Percentiles rank a stretch among this genome's conserved stretches.
These are phyloP conservation scores for Clarireedia monteithiana DNA, from an alignment of 2,329 filamentous ascomycete genomes.

Conservation along the genomic window DNA sequence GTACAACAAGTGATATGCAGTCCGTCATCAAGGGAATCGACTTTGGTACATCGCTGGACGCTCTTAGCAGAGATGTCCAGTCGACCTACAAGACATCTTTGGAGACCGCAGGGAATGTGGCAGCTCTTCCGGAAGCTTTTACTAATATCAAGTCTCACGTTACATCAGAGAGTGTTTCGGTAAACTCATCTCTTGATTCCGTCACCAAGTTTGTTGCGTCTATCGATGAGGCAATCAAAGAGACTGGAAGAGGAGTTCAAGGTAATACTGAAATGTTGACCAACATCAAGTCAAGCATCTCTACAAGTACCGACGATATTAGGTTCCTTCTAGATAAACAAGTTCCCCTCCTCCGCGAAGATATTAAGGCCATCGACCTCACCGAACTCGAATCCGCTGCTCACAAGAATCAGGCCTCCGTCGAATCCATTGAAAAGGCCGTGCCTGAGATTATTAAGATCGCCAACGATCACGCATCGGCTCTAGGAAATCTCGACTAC, in stretches of 20 bases:
- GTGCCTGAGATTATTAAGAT: constrained; percentile 6
- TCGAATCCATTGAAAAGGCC: constrained; percentile 9
- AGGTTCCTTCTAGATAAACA: constrained; percentile 10
- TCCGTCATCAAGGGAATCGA: constrained; percentile 13
- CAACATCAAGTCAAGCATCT: constrained; percentile 9
- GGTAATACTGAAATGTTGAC: constrained; percentile 10
- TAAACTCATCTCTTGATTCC: constrained; percentile 8
- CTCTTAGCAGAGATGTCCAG: constrained; percentile 10
- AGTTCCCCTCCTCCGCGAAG: constrained; percentile 11
- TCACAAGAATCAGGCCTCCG: constrained; percentile 2
- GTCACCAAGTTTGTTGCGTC: constrained; percentile 9
- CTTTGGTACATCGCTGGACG: constrained; percentile 9
- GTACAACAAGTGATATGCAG: constrained; percentile 8
- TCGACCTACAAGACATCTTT: constrained; percentile 2
- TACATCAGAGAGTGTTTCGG: constrained; percentile 7
- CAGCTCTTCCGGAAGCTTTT: constrained; percentile 9
- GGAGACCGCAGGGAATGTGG: background rate
- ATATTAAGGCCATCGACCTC: constrained; percentile 11
- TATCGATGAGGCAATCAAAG: constrained; percentile 9
- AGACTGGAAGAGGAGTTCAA: constrained; percentile 10
- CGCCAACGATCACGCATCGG: constrained; percentile 8
- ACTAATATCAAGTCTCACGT: constrained; percentile 9
- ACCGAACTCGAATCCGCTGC: constrained; percentile 3
- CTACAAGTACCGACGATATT: constrained; percentile 11
- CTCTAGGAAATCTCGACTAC: constrained; percentile 6